Conservation (phyloP, 192 early-diverging fungal species). For the Mortierella claussenii region DNA sequence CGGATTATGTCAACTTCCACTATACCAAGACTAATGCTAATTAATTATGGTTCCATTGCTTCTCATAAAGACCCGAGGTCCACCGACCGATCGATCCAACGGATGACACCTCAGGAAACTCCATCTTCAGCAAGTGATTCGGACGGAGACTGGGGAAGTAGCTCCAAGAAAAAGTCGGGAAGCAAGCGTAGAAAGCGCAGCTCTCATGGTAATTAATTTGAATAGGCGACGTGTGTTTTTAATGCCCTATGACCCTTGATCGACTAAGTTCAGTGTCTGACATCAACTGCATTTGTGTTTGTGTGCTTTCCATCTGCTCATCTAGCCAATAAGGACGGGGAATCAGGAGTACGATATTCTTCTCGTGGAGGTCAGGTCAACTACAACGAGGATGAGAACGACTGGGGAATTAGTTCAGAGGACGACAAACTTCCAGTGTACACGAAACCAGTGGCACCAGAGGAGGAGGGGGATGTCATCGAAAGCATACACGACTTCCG, state of each 20-base stretch:
- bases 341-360: constrained; percentile 41
- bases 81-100: constrained; percentile 20
- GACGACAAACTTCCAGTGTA: constrained; percentile 49
- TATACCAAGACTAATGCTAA: background rate
- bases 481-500: constrained; percentile 66
- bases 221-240: too few species aligned
- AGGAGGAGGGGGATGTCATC: constrained; percentile 67
- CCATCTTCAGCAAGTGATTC: constrained; percentile 45
- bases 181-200: constrained; percentile 23
- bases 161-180: constrained; percentile 26
- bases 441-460: constrained; percentile 28
- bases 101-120: constrained; percentile 32
- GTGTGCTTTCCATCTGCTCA: too few species aligned
- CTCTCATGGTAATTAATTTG: constrained; percentile 21
- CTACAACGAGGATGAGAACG: constrained; percentile 53
- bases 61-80: constrained; percentile 13
- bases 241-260: too few species aligned
- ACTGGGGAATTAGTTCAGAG: constrained; percentile 51
- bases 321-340: constrained; percentile 32
- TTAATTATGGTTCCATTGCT: background rate
- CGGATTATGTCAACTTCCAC: background rate
- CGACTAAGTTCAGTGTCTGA: too few species aligned
- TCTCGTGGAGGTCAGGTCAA: constrained; percentile 50
- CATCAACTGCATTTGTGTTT: too few species aligned
- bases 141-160: constrained; percentile 41